Conservation (phyloP, 495 filamentous ascomycete species). For the Aspergillus saccharolyticus region DNA sequence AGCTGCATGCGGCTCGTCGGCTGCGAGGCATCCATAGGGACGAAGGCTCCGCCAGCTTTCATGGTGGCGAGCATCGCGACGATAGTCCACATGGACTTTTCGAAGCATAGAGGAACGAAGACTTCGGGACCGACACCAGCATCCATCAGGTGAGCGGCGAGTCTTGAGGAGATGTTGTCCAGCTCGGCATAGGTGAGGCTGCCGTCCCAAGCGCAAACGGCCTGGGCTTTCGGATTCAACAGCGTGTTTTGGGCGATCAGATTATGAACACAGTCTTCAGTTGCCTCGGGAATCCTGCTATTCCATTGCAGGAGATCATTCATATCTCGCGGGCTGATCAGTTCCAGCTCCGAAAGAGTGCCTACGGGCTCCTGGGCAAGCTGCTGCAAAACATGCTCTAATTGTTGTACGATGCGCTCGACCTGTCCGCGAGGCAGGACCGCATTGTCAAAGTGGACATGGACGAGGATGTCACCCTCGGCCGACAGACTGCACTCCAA, state of each 20-base stretch:
- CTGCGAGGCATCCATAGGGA: slow-evolving; percentile 43
- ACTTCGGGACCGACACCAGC: slow-evolving; percentile 28
- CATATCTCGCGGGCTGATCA: slow-evolving; percentile 15
- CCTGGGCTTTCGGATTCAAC: slow-evolving; percentile 16
- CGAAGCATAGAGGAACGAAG: slow-evolving; percentile 43
- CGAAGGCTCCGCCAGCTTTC: slow-evolving; percentile 46
- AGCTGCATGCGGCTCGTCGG: slow-evolving; percentile 25
- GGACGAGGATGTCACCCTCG: slow-evolving; percentile 3
- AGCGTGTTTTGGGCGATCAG: slow-evolving; percentile 19
- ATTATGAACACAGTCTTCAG: slow-evolving; percentile 26
- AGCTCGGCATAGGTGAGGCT: slow-evolving; percentile 26
- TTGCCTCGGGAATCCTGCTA: slow-evolving; percentile 11
- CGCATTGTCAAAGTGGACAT: slow-evolving; percentile 16
- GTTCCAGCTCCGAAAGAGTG: slow-evolving; percentile 11
- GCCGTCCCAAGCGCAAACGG: slow-evolving; percentile 23
- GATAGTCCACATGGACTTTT: slow-evolving; percentile 39
- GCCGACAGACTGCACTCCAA: slow-evolving; percentile 15
- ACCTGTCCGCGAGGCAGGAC: slow-evolving; percentile 10
- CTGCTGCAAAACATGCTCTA: slow-evolving; percentile 18
- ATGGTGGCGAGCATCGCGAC: slow-evolving; percentile 36
- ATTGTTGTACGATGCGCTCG: slow-evolving; percentile 16
- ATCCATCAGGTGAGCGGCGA: slow-evolving; percentile 32
- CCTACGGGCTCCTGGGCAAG: neutral
- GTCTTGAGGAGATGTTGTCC: slow-evolving; percentile 19
- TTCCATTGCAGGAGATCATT: slow-evolving; percentile 21